A percentile compares a stretch with the other conserved stretches of the same genome.
Conservation (phyloP, 2,329 filamentous ascomycete genomes). For the Epichloe uncinata region DNA sequence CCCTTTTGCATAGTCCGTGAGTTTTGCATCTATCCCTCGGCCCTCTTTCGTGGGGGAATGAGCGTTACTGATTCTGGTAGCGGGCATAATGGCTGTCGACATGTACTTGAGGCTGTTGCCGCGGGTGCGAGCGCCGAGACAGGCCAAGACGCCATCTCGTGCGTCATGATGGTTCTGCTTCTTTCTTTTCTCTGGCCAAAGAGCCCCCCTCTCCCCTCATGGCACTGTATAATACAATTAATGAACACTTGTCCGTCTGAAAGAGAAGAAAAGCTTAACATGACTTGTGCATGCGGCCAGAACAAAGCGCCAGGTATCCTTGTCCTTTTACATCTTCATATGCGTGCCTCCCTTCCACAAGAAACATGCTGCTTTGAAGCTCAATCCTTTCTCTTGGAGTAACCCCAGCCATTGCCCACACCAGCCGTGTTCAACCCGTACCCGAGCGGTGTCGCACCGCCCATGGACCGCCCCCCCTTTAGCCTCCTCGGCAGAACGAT, state of each 20-base stretch:
- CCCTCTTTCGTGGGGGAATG: no score
- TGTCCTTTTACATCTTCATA: not conserved
- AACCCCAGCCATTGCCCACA: constrained; percentile 47
- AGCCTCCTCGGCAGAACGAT: constrained; percentile 42
- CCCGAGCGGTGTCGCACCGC: constrained; percentile 44
- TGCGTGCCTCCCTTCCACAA: not conserved
- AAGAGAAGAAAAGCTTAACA: no score
- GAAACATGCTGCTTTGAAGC: not conserved
- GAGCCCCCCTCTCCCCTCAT: not conserved
- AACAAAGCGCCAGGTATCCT: not conserved
- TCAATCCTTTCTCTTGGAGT: constrained; percentile 32
- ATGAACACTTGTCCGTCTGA: no score
- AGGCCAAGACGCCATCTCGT: not conserved
- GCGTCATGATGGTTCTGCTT: not conserved
- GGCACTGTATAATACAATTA: not conserved
- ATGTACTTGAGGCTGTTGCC: constrained; percentile 39
- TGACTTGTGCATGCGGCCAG: not conserved
- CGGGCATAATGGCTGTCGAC: constrained; percentile 35
- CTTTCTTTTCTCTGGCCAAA: not conserved
- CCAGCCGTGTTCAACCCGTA: constrained; percentile 33
- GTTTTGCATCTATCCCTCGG: constrained; percentile 13
- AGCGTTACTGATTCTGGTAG: constrained; percentile 17
- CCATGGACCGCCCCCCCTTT: constrained; percentile 35
- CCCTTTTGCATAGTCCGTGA: constrained; percentile 41
- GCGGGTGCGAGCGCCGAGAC: constrained; percentile 20